Percentiles rank a stretch among this genome's conserved stretches.
phyloP scores from a whole-genome alignment of 2,329 filamentous ascomycete genomes.

The Diaporthe velutina region DNA sequence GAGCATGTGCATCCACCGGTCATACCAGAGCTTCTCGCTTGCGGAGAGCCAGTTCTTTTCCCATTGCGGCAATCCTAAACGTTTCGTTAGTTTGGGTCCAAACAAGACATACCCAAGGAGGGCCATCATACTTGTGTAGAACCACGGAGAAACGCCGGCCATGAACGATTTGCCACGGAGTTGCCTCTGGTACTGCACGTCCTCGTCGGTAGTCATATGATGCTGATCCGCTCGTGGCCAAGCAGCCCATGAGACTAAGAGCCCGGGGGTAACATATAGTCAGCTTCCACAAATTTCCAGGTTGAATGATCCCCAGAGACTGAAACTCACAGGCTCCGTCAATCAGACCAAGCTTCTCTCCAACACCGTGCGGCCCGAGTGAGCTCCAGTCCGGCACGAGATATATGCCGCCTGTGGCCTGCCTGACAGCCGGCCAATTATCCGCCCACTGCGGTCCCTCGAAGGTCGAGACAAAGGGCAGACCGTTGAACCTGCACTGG shows the following conservation, averaged over 20 bases:
- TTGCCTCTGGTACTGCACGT: constrained; percentile 53
- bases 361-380: constrained; percentile 50
- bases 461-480: constrained; percentile 65
- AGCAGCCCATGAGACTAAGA: constrained; percentile 62
- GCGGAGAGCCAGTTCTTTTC: constrained; percentile 70
- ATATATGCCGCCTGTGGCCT: constrained; percentile 52
- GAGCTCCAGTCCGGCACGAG: constrained; percentile 63
- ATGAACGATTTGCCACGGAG: constrained; percentile 61
- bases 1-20: constrained; percentile 68
- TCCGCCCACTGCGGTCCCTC: constrained; percentile 58
- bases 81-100: constrained; percentile 53
- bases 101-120: constrained; percentile 54
- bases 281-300: not conserved
- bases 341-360: constrained; percentile 10
- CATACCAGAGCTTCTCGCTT: constrained; percentile 66
- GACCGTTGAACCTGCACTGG: constrained; percentile 55
- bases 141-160: constrained; percentile 59
- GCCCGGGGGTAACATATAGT: not conserved
- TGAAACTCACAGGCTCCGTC: constrained; percentile 46
- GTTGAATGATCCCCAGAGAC: constrained; percentile 1
- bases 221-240: constrained; percentile 59
- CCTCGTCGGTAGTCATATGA: constrained; percentile 54
- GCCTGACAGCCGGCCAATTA: constrained; percentile 57
- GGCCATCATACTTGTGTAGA: constrained; percentile 59
- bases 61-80: constrained; percentile 38